Conservation (phyloP, 495 filamentous ascomycete species). For the Hyaloscypha bicolor region DNA sequence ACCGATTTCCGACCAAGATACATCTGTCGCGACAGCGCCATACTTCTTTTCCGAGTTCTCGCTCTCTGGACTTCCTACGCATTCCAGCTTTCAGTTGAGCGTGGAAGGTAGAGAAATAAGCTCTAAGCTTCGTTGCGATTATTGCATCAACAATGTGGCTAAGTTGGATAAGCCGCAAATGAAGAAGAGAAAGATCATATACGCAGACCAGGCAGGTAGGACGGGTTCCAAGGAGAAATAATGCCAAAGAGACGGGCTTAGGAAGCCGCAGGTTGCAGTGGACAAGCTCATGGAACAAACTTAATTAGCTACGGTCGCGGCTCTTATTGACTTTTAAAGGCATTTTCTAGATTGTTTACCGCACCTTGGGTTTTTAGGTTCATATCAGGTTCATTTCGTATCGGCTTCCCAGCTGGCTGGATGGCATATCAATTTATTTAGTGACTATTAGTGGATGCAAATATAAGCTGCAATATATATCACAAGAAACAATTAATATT, state of each 20-base stretch:
- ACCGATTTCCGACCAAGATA: no score
- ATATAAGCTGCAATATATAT: constrained; percentile 22
- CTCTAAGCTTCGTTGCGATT: constrained; percentile 22
- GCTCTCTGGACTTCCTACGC: constrained; percentile 15
- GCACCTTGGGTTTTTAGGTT: constrained; percentile 16
- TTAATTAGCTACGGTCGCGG: constrained; percentile 13
- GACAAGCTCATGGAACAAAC: constrained; percentile 19
- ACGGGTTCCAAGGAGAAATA: constrained; percentile 19
- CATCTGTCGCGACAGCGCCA: constrained; percentile 6
- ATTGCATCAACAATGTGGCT: constrained; percentile 20
- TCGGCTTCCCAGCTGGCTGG: constrained; percentile 22
- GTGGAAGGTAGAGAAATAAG: constrained; percentile 21
- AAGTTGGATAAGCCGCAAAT: constrained; percentile 15
- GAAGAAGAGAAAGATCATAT: constrained; percentile 18
- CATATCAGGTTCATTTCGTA: constrained; percentile 21
- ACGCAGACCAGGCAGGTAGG: constrained; percentile 17
- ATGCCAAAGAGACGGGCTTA: constrained; percentile 16
- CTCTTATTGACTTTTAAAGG: constrained; percentile 22
- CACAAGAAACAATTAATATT: constrained; percentile 20
- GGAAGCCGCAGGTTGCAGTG: constrained; percentile 12
- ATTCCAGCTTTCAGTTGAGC: constrained; percentile 22
- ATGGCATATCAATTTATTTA: constrained; percentile 22
- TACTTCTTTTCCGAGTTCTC: constrained; percentile 24
- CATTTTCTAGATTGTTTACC: constrained; percentile 25
- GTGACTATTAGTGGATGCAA: constrained; percentile 16